A percentile compares a stretch with the other conserved stretches of the same genome.
Evolutionary conservation across 768 basidiomycete genomes (phyloP).

Genomic region (Naganishia kalamii): DNA sequence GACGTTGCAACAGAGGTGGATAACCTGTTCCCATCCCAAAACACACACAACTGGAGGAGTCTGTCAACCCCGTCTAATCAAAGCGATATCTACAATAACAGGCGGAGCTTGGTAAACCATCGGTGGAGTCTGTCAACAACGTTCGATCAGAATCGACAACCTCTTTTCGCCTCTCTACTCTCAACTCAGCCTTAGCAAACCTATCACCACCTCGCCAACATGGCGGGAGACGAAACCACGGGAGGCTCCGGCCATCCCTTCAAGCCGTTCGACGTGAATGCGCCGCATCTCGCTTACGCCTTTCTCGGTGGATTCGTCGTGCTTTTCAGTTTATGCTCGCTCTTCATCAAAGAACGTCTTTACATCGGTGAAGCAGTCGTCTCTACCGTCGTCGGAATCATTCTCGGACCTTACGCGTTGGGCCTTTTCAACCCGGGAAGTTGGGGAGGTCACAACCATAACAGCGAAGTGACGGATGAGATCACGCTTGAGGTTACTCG

Average conservation of each 20-base stretch:
- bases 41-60: background rate
- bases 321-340: conserved; percentile 91
- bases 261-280: conserved; percentile 57
- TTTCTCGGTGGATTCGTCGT: conserved; percentile 75
- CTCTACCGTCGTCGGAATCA: conserved; percentile 88
- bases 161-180: background rate
- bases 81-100: too few relatives aligned
- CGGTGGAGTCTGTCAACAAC: background rate
- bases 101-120: background rate
- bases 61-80: background rate
- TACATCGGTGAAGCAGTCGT: conserved; percentile 96
- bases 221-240: conserved; percentile 5
- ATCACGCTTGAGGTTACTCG: conserved; percentile 89
- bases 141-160: background rate
- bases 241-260: conserved; percentile 25
- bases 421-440: conserved; percentile 72
- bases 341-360: conserved; percentile 80
- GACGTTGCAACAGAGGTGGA: too few relatives aligned
- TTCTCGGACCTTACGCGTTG: conserved; percentile 79
- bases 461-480: conserved; percentile 55
- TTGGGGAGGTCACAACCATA: conserved; percentile 55
- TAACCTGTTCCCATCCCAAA: too few relatives aligned
- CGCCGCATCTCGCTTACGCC: conserved; percentile 70
- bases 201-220: background rate
- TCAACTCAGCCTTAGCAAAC: too few relatives aligned